Evolutionary conservation across 148 eudicot species (phyloP).

Genomic region (Tetragonia tetragonoides): DNA sequence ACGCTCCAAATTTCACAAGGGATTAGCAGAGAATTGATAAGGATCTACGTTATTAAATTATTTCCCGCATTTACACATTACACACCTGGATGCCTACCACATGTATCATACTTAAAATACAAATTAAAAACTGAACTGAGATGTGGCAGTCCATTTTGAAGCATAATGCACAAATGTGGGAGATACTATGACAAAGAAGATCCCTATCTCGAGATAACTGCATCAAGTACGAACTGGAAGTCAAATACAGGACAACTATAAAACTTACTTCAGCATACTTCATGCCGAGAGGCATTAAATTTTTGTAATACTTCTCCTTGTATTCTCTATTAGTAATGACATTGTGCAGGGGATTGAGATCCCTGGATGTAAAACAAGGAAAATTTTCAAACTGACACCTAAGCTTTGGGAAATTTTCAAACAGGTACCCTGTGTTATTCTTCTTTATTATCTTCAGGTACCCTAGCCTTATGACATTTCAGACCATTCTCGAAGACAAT

Average conservation of each 20-base stretch:
- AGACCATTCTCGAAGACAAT: not conserved
- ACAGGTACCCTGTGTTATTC: not conserved
- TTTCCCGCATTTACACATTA: too few species aligned
- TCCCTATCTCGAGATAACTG: too few species aligned
- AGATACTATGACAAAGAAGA: too few species aligned
- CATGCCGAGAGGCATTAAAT: conserved; percentile 59
- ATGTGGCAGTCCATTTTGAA: too few species aligned
- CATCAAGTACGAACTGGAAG: too few species aligned
- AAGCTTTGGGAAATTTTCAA: not conserved
- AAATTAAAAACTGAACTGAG: too few species aligned
- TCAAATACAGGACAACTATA: not conserved
- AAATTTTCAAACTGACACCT: not conserved
- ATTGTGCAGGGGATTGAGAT: conserved; percentile 88
- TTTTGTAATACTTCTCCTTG: conserved; percentile 74
- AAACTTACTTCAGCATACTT: conserved; percentile 70
- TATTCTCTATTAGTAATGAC: conserved; percentile 55
- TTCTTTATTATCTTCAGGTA: not conserved
- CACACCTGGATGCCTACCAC: too few species aligned
- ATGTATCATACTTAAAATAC: too few species aligned
- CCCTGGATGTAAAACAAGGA: conserved; percentile 41
- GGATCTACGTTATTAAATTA: too few species aligned
- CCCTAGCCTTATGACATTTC: not conserved
- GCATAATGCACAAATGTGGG: too few species aligned
- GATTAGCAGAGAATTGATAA: not conserved
- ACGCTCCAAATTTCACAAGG: conserved; percentile 32